Evolutionary conservation across 345 rosid species (phyloP).

Genomic region (Pistacia vera): DNA sequence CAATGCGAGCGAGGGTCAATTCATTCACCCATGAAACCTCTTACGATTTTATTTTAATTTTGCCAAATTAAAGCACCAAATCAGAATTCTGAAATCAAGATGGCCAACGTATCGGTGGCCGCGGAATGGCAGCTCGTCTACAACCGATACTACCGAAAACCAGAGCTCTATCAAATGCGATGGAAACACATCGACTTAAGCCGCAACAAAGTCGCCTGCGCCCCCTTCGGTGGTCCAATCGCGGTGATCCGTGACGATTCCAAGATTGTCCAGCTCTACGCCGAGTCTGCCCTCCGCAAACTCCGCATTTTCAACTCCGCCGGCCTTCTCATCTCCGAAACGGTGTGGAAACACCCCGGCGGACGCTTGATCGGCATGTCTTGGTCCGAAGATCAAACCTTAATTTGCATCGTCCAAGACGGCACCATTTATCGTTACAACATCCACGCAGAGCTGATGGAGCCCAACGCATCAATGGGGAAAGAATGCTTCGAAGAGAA

Average conservation of each 20-base stretch:
- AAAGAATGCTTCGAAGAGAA: conserved; percentile 89
- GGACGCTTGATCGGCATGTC: conserved; percentile 92
- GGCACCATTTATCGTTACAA: conserved; percentile 89
- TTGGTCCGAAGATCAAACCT: conserved; percentile 91
- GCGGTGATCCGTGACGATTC: conserved; percentile 98
- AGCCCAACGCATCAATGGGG: conserved; percentile 76
- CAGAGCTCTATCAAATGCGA: conserved; percentile 79
- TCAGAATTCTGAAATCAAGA: conserved; percentile 13
- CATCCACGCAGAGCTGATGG: conserved; percentile 69
- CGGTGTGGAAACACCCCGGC: conserved; percentile 92
- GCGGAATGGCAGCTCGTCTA: conserved; percentile 97
- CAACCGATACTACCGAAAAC: conserved; percentile 87
- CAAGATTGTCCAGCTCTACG: conserved; percentile 94
- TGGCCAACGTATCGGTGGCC: conserved; percentile 93
- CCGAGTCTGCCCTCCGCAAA: conserved; percentile 95
- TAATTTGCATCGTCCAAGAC: conserved; percentile 82
- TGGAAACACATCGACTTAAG: conserved; percentile 89
- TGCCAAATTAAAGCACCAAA: background rate
- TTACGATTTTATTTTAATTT: too few species aligned
- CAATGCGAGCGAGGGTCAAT: background rate
- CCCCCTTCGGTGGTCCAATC: conserved; percentile 89
- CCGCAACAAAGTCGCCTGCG: conserved; percentile 94
- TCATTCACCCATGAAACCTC: too few species aligned
- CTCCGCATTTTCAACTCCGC: conserved; percentile 95
- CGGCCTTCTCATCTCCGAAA: conserved; percentile 74